A percentile compares a stretch with the other conserved stretches of the same genome.
Evolutionary conservation across 1,139 yeast species (phyloP).

Genomic region (Yamadazyma diddensiae): DNA sequence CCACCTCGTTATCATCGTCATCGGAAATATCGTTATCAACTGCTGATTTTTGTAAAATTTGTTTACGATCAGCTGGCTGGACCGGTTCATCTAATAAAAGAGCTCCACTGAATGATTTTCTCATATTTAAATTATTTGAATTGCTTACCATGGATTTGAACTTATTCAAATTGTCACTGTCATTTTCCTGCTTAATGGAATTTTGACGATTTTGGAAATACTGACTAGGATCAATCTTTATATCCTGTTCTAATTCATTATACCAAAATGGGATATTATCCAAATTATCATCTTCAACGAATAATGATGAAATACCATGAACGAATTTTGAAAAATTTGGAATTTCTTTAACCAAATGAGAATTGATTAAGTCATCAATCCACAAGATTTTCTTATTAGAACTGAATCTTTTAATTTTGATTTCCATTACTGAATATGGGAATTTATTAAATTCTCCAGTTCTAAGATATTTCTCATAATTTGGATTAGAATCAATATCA

Average conservation of each 20-base stretch:
- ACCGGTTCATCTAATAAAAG: constrained; percentile 18
- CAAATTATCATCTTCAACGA: constrained; percentile 84
- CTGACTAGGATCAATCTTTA: constrained; percentile 71
- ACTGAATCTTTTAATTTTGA: constrained; percentile 62
- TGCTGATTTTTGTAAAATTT: constrained; percentile 1
- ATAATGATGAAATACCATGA: constrained; percentile 87
- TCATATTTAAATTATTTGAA: constrained; percentile 28
- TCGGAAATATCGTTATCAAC: constrained; percentile 10
- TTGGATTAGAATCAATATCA: constrained; percentile 76
- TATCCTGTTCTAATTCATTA: constrained; percentile 80
- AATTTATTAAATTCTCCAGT: constrained; percentile 84
- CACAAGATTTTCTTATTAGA: constrained; percentile 56
- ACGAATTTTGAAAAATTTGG: constrained; percentile 88
- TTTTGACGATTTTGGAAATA: constrained; percentile 54
- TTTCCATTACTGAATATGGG: constrained; percentile 91
- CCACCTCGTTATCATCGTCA: constrained; percentile 9
- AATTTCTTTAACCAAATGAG: constrained; percentile 84
- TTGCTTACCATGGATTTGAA: constrained; percentile 42
- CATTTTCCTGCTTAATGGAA: constrained; percentile 16
- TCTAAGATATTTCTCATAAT: constrained; percentile 72
- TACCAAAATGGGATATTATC: constrained; percentile 94
- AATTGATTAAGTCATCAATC: constrained; percentile 82
- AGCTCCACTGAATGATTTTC: constrained; percentile 43
- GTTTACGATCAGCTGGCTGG: constrained; percentile 2
- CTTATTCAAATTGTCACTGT: constrained; percentile 46